Base-by-base conservation (phyloP, 176 grass and related monocot species). In the Aegilops sharonensis region DNA sequence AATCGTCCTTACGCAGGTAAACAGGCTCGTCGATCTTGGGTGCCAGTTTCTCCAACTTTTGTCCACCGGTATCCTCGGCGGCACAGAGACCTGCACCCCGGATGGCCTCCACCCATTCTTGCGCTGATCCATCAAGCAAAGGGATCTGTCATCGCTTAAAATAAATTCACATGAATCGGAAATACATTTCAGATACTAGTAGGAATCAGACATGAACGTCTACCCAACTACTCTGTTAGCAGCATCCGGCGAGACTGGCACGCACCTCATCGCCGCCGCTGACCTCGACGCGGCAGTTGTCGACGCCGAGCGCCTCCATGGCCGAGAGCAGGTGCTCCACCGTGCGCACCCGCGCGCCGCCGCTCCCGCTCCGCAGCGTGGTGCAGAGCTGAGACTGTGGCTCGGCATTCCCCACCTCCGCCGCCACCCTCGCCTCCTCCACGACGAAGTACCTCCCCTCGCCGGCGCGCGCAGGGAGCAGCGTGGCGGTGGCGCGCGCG, bases 81-180 rank as follows among this genome's bases (percentile, higher is more conserved):
- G 70, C 72, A 77, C 91, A 90, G 35, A 96, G 63, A 84, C 91
- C 82, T 34, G 78, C 75, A 20, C 67, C 56, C 45, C 63, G 84
- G 80, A 98, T 91, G 10, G 85, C 92, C 65, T 88, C 71, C 31
- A 92, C 90, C 97, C 94, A 98, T 79, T 92, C 88, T 91, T 88
- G 91, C 24, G 92, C 90, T 82, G 92, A 98, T 94, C 97, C 97
- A 95, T 98, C 96, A 88, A 98, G 86, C 85, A 96, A 88, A 89
- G 97, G 94, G 86, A 95, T 88, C 94, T 98, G 87, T 84, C 34
- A 92, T 64, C 61, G 36, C 64, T 83, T 72, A 92, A 88, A 52
- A 62, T 83, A 13, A 42, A 62, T 85, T 84, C 57, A 80, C 64
- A 82, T 87, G 25, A 82, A 86, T 64, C 43, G 13, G 62, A 89